phyloP scores from a whole-genome alignment of 305 asterid species.

The Fraxinus platypoda region DNA sequence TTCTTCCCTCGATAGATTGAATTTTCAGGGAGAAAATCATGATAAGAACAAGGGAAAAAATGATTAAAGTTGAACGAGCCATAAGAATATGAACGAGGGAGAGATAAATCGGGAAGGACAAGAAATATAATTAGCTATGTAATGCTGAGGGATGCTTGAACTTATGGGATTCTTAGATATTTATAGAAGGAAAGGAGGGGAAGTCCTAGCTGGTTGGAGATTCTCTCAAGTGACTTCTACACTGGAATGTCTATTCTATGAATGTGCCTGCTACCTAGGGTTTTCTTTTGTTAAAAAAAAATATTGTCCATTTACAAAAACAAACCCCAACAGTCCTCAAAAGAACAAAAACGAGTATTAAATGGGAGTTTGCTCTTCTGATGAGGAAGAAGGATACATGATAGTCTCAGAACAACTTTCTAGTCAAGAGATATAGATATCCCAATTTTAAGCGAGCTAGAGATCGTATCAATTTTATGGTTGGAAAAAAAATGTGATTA shows the following conservation, averaged over 20 bases:
- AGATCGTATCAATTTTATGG: too few species aligned
- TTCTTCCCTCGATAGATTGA: conserved; percentile 43
- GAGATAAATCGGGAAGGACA: not conserved
- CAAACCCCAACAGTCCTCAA: too few species aligned
- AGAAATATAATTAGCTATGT: not conserved
- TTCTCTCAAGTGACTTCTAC: conserved; percentile 6
- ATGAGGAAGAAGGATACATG: too few species aligned
- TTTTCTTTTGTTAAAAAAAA: not conserved
- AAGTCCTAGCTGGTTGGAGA: conserved; percentile 39
- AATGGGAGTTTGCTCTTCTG: too few species aligned
- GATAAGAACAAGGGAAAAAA: conserved; percentile 37
- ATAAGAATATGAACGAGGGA: conserved; percentile 21
- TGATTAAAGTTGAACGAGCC: conserved; percentile 38
- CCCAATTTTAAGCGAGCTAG: too few species aligned
- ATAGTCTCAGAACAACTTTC: too few species aligned
- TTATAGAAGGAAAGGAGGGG: conserved; percentile 41
- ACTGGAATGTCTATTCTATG: not conserved
- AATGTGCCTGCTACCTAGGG: not conserved
- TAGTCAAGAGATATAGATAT: too few species aligned
- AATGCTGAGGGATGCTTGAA: conserved; percentile 28
- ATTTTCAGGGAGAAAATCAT: conserved; percentile 32
- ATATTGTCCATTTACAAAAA: too few species aligned
- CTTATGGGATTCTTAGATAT: conserved; percentile 27
- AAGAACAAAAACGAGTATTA: too few species aligned
- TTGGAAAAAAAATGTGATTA: too few species aligned